Conservation (phyloP, 2,329 filamentous ascomycete species). For the Fusarium sp. region DNA sequence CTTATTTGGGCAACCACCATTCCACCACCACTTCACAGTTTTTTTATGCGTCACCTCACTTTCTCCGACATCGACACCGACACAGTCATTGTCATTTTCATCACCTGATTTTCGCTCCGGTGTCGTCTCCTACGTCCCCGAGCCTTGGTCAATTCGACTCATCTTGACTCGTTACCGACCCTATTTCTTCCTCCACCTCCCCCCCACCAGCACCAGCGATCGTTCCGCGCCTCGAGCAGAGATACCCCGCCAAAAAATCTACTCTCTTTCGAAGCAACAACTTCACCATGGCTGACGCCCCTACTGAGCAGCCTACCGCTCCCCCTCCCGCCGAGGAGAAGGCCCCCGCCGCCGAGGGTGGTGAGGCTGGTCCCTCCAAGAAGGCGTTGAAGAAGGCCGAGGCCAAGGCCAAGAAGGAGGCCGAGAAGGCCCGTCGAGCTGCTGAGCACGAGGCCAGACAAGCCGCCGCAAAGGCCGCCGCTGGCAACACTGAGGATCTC, state of each 20-base stretch:
- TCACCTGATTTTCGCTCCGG: constrained; percentile 35
- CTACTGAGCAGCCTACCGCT: constrained; percentile 31
- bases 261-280: background rate
- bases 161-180: constrained; percentile 7
- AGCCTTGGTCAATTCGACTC: constrained; percentile 19
- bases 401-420: constrained; percentile 89
- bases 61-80: constrained; percentile 29
- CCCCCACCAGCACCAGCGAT: constrained; percentile 6
- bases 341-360: constrained; percentile 23
- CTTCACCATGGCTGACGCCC: constrained; percentile 40
- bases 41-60: constrained; percentile 44
- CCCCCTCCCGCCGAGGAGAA: constrained; percentile 37
- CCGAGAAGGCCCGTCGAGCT: constrained; percentile 77
- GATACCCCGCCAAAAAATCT: constrained; percentile 11
- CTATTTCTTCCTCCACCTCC: constrained; percentile 13
- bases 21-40: constrained; percentile 35
- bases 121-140: constrained; percentile 15
- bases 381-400: constrained; percentile 88
- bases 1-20: constrained; percentile 26
- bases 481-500: constrained; percentile 74
- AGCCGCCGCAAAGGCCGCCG: constrained; percentile 74
- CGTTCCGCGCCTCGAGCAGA: constrained; percentile 8
- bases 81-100: constrained; percentile 35
- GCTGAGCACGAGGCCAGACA: constrained; percentile 82
- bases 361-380: constrained; percentile 55